Evolutionary conservation across 306 rosid genomes (phyloP), one percentile per base, ranked within the genome.

Genomic region (Erythrophleum fordii): DNA sequence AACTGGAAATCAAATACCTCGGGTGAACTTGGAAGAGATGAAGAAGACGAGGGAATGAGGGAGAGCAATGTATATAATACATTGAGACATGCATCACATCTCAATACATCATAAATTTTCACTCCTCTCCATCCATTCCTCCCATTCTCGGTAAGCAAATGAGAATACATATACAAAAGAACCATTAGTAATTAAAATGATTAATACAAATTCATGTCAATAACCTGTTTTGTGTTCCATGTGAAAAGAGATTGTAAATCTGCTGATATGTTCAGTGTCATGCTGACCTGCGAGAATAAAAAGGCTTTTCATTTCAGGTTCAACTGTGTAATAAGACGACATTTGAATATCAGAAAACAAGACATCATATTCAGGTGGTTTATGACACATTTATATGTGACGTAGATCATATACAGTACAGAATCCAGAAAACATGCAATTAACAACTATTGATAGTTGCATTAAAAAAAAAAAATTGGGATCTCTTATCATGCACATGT

Each of bases 161-260:
- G 26, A 39, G 64, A 69, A 23, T 1, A 45, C 51, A 68, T 12
- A 34, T 8, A 81, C 37, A 44, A 44, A 20, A 64, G 51, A 53
- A 73, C 0, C 45, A 62, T 22, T 34, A 61, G 20, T 45, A 17
- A 42, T 31, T 16, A 13, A 45, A 60, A 11, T n/a, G n/a, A 8
- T 34, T 16, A 52, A 72, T 37, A 18, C 34, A 17, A 5, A 46
- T 68, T 83, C 62, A 83, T 73, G 53, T 72, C 70, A 80, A 65
- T 56, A 80, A 95, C 98, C 98, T 95, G 98, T 84, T 95, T 93
- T 11, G 98, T 95, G 82, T 95, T 95, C 55, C 58, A 72, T 26
- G 76, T 72, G 41, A 46, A 49, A 35, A 48, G 72, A 48, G 73
- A 68, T 39, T 68, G 52, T 41, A 95, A 88, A 81, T 93, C 97